phyloP scores from a whole-genome alignment of 1,139 yeast genomes.

The Candida tetrigidarum region DNA sequence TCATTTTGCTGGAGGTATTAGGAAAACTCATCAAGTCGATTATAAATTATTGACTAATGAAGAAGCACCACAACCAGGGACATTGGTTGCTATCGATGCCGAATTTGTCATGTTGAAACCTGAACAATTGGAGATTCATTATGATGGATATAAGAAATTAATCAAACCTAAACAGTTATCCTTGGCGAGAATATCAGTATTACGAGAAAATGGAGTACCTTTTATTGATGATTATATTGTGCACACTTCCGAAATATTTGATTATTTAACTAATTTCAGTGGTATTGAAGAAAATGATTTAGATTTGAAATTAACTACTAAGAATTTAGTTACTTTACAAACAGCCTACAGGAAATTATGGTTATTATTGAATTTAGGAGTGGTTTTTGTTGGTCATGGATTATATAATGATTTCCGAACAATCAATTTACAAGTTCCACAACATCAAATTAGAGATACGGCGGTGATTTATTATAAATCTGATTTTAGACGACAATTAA shows the following conservation, averaged over 20 bases:
- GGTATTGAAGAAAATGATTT: conserved; percentile 95
- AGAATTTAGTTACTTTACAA: conserved; percentile 77
- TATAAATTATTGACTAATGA: conserved; percentile 64
- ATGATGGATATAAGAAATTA: conserved; percentile 67
- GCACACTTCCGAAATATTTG: conserved; percentile 71
- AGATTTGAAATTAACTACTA: conserved; percentile 67
- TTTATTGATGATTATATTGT: conserved; percentile 94
- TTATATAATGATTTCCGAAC: conserved; percentile 89
- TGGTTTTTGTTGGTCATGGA: conserved; percentile 96
- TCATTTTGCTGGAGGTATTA: conserved; percentile 71
- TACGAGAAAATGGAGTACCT: conserved; percentile 82
- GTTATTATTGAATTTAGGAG: conserved; percentile 86
- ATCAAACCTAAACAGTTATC: conserved; percentile 78
- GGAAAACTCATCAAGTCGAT: conserved; percentile 62
- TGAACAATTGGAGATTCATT: conserved; percentile 77
- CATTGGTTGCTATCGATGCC: conserved; percentile 92
- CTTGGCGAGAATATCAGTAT: conserved; percentile 86
- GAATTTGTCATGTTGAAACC: conserved; percentile 88
- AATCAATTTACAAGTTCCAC: conserved; percentile 88
- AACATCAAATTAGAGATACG: conserved; percentile 85
- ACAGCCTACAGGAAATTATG: conserved; percentile 88
- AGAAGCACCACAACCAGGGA: conserved; percentile 77
- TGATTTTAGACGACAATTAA: conserved; percentile 72
- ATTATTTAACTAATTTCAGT: conserved; percentile 86
- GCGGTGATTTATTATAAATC: conserved; percentile 76